Evolutionary conservation across 192 early-diverging fungal species (phyloP).

Genomic region (Backusella tuberculispora): DNA sequence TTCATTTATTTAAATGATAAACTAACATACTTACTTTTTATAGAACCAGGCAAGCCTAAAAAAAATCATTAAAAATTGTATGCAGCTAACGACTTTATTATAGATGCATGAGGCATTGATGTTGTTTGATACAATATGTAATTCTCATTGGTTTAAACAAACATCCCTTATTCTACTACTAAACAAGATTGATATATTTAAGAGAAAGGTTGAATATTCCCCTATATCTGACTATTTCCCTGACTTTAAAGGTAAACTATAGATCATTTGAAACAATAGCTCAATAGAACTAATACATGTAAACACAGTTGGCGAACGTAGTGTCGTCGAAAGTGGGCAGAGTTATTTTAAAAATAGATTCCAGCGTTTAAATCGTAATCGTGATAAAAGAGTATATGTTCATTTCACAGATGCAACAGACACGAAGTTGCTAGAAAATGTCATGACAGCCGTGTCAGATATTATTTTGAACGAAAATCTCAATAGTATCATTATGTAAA

Average conservation of each 20-base stretch:
- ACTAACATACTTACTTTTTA: neutral
- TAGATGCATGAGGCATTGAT: conserved; percentile 64
- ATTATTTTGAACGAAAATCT: conserved; percentile 52
- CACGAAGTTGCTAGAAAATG: conserved; percentile 49
- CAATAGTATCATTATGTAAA: conserved; percentile 35
- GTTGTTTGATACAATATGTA: conserved; percentile 64
- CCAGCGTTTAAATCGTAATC: conserved; percentile 45
- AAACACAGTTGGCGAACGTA: conserved; percentile 28
- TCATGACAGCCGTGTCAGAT: conserved; percentile 53
- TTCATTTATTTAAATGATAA: conserved; percentile 6
- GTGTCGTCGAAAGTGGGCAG: conserved; percentile 36
- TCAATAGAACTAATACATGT: neutral
- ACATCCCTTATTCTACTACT: conserved; percentile 65
- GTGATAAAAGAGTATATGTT: conserved; percentile 53
- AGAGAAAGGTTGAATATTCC: conserved; percentile 51
- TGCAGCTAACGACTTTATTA: conserved; percentile 7
- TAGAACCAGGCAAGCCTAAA: conserved; percentile 1
- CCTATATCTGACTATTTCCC: conserved; percentile 56
- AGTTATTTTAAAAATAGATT: conserved; percentile 52
- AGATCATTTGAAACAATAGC: neutral
- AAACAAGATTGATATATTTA: conserved; percentile 68
- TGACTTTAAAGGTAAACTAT: conserved; percentile 54
- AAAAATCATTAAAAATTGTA: neutral
- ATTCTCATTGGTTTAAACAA: conserved; percentile 62
- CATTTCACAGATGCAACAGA: conserved; percentile 60